Evolutionary conservation across 768 basidiomycete species (phyloP).

Genomic region (Obba rivulosa): DNA sequence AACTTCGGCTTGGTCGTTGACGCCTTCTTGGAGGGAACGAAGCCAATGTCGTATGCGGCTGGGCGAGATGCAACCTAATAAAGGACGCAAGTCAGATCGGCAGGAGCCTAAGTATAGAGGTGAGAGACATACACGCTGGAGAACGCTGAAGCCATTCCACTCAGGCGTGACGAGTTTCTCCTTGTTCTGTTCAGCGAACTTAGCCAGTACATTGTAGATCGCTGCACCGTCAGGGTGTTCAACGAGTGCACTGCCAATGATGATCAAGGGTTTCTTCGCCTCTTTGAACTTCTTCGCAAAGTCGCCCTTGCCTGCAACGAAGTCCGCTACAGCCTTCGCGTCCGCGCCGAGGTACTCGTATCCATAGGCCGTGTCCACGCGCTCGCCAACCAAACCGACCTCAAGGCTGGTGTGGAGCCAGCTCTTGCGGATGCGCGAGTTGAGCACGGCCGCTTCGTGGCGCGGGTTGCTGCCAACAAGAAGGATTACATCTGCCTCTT

Average conservation of each 20-base stretch:
- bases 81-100: constrained; percentile 1
- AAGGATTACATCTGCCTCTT: constrained; percentile 87
- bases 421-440: constrained; percentile 93
- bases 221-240: constrained; percentile 84
- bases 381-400: constrained; percentile 85
- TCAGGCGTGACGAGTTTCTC: constrained; percentile 72
- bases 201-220: constrained; percentile 70
- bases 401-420: constrained; percentile 88
- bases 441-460: constrained; percentile 95
- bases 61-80: constrained; percentile 81
- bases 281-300: constrained; percentile 85
- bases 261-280: constrained; percentile 88
- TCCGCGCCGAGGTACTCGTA: constrained; percentile 87
- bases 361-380: constrained; percentile 86
- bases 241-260: constrained; percentile 81
- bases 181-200: constrained; percentile 78
- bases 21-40: constrained; percentile 79
- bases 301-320: constrained; percentile 68
- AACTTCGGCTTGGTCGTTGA: constrained; percentile 82
- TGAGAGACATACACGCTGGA: constrained; percentile 73
- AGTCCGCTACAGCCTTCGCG: constrained; percentile 68
- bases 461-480: constrained; percentile 95
- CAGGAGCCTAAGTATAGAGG: neutral
- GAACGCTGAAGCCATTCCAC: constrained; percentile 93
- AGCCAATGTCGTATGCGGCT: constrained; percentile 93